A percentile compares a stretch with the other conserved stretches of the same genome.
Evolutionary conservation across 192 early-diverging fungal species (phyloP).

Genomic region (Coemansia reversa): DNA sequence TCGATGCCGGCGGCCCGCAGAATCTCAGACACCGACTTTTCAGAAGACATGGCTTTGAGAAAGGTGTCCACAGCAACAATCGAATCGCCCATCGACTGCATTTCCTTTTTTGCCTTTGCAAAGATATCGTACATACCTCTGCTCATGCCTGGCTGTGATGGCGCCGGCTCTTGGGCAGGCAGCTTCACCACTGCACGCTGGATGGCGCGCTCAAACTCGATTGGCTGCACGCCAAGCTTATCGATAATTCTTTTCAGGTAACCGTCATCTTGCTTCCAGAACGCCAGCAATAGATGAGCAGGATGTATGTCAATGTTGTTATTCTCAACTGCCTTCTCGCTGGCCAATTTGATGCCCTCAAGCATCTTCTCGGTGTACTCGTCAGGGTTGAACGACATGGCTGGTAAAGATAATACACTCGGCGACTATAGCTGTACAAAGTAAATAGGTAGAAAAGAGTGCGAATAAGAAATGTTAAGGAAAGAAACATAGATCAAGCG

Average conservation of each 20-base stretch:
- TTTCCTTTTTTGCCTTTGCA: slow-evolving; percentile 72
- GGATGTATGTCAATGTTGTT: slow-evolving; percentile 75
- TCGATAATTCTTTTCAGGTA: slow-evolving; percentile 74
- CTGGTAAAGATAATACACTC: not conserved
- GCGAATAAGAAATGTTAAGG: not conserved
- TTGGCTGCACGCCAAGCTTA: slow-evolving; percentile 82
- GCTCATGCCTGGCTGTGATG: slow-evolving; percentile 67
- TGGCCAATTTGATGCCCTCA: slow-evolving; percentile 62
- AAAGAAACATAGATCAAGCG: not conserved
- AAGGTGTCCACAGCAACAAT: slow-evolving; percentile 88
- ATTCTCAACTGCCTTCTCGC: slow-evolving; percentile 72
- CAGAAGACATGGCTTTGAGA: slow-evolving; percentile 78
- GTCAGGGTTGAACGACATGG: slow-evolving; percentile 58
- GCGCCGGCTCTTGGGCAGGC: slow-evolving; percentile 85
- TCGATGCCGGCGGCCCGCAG: slow-evolving; percentile 69
- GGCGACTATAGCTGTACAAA: not conserved
- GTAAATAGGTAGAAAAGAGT: not conserved
- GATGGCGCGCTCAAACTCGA: slow-evolving; percentile 70
- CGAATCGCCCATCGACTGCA: slow-evolving; percentile 86
- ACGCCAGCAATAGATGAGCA: slow-evolving; percentile 74
- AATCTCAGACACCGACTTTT: slow-evolving; percentile 58
- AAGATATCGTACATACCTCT: slow-evolving; percentile 64
- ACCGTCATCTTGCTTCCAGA: slow-evolving; percentile 82
- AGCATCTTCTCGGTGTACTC: slow-evolving; percentile 88
- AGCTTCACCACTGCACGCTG: slow-evolving; percentile 76